Conservation (phyloP, 1,284 basidiomycete genomes). For the Ustilago trichophora region DNA sequence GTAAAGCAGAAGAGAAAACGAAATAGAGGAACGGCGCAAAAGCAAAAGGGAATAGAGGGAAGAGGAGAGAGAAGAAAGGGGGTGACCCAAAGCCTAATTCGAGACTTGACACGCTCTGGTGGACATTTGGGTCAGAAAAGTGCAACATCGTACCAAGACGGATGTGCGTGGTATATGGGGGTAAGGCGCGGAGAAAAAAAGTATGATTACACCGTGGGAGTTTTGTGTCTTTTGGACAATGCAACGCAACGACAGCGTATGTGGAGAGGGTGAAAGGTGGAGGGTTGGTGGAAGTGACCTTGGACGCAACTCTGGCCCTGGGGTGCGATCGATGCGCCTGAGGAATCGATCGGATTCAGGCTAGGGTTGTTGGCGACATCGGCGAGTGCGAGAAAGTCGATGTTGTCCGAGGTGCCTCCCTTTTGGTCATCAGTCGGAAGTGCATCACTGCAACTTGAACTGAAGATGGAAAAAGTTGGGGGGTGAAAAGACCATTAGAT, state of each 20-base stretch:
- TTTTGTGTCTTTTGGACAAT: too few relatives aligned
- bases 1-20: too few relatives aligned
- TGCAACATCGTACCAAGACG: too few relatives aligned
- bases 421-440: too few relatives aligned
- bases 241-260: constrained; percentile 7
- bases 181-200: constrained; percentile 2
- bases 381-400: too few relatives aligned
- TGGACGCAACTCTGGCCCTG: too few relatives aligned
- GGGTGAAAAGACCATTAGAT: constrained; percentile 57
- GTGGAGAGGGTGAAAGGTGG: not conserved
- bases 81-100: constrained; percentile 51
- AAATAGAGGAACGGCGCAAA: too few relatives aligned
- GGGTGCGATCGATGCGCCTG: too few relatives aligned
- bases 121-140: constrained; percentile 42
- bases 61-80: constrained; percentile 1
- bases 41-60: not conserved
- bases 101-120: constrained; percentile 47
- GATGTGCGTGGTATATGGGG: constrained; percentile 39
- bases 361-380: too few relatives aligned
- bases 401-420: constrained; percentile 4
- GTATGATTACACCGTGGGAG: constrained; percentile 24
- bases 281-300: too few relatives aligned
- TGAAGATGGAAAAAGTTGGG: constrained; percentile 76
- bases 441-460: too few relatives aligned
- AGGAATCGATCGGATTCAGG: too few relatives aligned